Evolutionary conservation across 306 rosid species (phyloP).

Genomic region (Quillaja saponaria): DNA sequence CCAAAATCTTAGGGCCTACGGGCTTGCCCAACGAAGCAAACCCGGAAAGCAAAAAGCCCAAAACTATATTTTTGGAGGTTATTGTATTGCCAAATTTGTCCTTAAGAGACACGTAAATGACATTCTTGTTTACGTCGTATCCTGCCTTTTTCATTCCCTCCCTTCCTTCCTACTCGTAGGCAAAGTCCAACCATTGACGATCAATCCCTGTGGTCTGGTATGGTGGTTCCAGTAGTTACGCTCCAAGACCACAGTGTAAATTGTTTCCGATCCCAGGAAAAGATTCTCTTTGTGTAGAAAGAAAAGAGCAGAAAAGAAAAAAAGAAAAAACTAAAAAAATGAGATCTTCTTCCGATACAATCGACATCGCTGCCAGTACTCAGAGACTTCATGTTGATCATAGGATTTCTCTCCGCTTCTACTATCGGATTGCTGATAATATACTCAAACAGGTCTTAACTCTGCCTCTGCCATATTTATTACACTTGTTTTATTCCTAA

Average conservation of each 20-base stretch:
- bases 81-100: slow-evolving; percentile 34
- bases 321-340: slow-evolving; percentile 33
- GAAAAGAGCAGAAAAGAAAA: slow-evolving; percentile 7
- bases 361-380: slow-evolving; percentile 72
- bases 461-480: neutral
- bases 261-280: slow-evolving; percentile 12
- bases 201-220: slow-evolving; percentile 8
- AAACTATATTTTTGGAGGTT: too few species aligned
- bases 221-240: neutral
- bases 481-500: neutral
- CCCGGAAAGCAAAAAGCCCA: too few species aligned
- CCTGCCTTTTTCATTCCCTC: slow-evolving; percentile 1
- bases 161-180: slow-evolving; percentile 22
- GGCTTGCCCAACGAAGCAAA: too few species aligned
- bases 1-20: too few species aligned
- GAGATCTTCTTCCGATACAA: slow-evolving; percentile 62
- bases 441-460: slow-evolving; percentile 77
- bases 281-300: slow-evolving; percentile 27
- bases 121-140: slow-evolving; percentile 6
- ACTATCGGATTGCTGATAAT: slow-evolving; percentile 82
- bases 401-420: slow-evolving; percentile 74
- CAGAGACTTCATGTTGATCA: slow-evolving; percentile 72
- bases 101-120: slow-evolving; percentile 35
- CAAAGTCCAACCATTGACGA: slow-evolving; percentile 46
- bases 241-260: neutral